Evolutionary conservation across 768 basidiomycete genomes (phyloP).

Genomic region (Boletus pseudopeckii): DNA sequence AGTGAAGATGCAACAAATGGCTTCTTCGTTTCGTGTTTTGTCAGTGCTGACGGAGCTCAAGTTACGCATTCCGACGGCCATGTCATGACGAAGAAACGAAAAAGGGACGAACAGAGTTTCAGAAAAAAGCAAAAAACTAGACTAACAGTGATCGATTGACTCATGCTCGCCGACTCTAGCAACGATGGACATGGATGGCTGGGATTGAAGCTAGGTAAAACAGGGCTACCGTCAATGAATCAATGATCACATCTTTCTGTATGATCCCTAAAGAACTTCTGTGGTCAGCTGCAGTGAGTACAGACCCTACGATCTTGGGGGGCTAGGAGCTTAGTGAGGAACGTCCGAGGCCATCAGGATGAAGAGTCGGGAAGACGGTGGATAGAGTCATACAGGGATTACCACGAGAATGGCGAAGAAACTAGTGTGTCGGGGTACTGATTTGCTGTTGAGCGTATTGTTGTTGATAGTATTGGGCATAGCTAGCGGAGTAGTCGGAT

Average conservation of each 20-base stretch:
- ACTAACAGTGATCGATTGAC: conserved; percentile 12
- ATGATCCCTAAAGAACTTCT: conserved; percentile 31
- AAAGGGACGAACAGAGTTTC: conserved; percentile 13
- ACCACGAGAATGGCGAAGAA: conserved; percentile 17
- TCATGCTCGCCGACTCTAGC: neutral
- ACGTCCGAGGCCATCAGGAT: conserved; percentile 12
- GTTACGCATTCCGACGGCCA: neutral
- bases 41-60: conserved; percentile 25
- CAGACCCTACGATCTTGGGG: conserved; percentile 26
- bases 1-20: conserved; percentile 90
- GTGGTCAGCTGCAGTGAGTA: conserved; percentile 36
- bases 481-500: conserved; percentile 70
- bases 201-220: conserved; percentile 22
- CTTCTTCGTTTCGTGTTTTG: conserved; percentile 96
- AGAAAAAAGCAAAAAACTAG: conserved; percentile 19
- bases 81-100: conserved; percentile 25
- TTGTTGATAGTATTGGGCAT: conserved; percentile 84
- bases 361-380: conserved; percentile 14
- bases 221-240: conserved; percentile 27
- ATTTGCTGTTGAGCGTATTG: conserved; percentile 80
- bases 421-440: conserved; percentile 39
- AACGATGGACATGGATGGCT: conserved; percentile 7
- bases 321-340: conserved; percentile 19
- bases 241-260: conserved; percentile 26
- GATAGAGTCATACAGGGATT: conserved; percentile 24